These are phyloP conservation scores for Tremella yokohamensis DNA, from an alignment of 768 basidiomycete genomes.

Conservation along the genomic window DNA sequence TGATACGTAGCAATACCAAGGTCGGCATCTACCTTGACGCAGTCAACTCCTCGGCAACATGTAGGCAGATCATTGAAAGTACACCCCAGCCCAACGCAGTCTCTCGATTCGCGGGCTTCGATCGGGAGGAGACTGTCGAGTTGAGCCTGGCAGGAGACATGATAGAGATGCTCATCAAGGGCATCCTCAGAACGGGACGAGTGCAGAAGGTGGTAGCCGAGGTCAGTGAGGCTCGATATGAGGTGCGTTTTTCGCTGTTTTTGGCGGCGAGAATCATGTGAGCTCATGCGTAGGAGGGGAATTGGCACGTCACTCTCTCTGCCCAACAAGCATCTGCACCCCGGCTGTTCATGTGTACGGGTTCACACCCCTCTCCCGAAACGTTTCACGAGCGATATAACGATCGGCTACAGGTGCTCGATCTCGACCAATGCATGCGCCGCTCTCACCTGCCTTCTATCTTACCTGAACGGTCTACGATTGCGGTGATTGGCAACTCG, in stretches of 20 bases:
- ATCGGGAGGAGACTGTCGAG: constrained; percentile 27
- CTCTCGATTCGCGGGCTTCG: constrained; percentile 12
- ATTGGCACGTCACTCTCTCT: constrained; percentile 15
- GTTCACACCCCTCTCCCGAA: constrained; percentile 21
- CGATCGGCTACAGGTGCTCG: constrained; percentile 13
- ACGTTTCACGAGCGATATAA: constrained; percentile 20
- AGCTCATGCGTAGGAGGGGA: constrained; percentile 7
- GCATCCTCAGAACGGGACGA: constrained; percentile 7
- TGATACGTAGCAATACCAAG: constrained; percentile 29
- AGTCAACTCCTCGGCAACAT: constrained; percentile 21
- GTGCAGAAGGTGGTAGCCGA: constrained; percentile 14
- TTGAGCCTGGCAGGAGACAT: constrained; percentile 30
- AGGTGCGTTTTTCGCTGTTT: background rate
- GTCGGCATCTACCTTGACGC: constrained; percentile 34
- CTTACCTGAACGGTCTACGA: constrained; percentile 10
- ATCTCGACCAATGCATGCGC: constrained; percentile 28
- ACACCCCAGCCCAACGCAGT: constrained; percentile 26
- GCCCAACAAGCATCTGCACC: background rate
- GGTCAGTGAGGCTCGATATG: constrained; percentile 15
- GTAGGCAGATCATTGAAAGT: constrained; percentile 13
- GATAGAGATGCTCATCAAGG: constrained; percentile 18
- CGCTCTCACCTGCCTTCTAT: constrained; percentile 16
- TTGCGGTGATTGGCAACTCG: constrained; percentile 34
- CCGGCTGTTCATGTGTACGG: constrained; percentile 27
- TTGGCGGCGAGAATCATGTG: background rate